Conservation (phyloP, 331 rosid species). For the Quercus phellos region DNA sequence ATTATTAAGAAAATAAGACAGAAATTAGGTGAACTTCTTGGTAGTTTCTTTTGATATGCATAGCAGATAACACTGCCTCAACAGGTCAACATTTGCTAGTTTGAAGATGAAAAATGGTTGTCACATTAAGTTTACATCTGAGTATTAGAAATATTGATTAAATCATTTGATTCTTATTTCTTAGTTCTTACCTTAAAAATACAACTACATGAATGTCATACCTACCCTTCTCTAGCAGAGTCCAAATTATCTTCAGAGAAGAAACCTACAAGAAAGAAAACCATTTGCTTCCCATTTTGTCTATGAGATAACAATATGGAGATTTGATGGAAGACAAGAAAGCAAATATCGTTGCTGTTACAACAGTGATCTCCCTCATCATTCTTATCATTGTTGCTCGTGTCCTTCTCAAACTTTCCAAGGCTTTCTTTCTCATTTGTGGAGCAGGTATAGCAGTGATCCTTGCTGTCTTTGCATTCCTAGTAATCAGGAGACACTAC, state of each 20-base stretch:
- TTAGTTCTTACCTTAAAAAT: neutral
- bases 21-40: slow-evolving; percentile 6
- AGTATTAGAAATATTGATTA: too few relatives aligned
- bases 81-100: slow-evolving; percentile 6
- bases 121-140: too few relatives aligned
- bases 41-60: slow-evolving; percentile 9
- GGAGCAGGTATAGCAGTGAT: slow-evolving; percentile 60
- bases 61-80: neutral
- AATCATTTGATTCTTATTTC: too few relatives aligned
- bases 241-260: neutral
- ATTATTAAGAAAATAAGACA: neutral
- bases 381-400: slow-evolving; percentile 52
- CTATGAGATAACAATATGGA: slow-evolving; percentile 6
- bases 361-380: slow-evolving; percentile 39
- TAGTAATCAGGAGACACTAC: slow-evolving; percentile 50
- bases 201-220: neutral
- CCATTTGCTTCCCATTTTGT: neutral
- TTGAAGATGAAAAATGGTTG: neutral
- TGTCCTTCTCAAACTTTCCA: slow-evolving; percentile 36
- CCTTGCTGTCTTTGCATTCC: slow-evolving; percentile 50
- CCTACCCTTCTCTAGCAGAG: neutral
- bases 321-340: slow-evolving; percentile 66
- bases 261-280: neutral
- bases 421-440: slow-evolving; percentile 62
- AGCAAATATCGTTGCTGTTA: slow-evolving; percentile 39